phyloP scores from a whole-genome alignment of 139 green algal species.

The Volvox africanus region DNA sequence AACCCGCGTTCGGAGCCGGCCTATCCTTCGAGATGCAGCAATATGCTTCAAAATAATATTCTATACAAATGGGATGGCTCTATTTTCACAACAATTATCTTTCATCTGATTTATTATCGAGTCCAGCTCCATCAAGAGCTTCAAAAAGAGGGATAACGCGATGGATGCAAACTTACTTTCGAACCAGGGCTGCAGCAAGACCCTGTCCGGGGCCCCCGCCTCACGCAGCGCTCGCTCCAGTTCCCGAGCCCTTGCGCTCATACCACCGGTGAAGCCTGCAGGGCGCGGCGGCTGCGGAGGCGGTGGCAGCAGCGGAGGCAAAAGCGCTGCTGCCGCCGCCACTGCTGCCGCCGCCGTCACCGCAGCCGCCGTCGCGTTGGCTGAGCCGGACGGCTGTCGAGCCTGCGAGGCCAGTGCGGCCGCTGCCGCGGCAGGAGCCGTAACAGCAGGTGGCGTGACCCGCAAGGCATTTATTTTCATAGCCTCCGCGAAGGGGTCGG shows the following conservation, averaged over 20 bases:
- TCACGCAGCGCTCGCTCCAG: slow-evolving; percentile 1
- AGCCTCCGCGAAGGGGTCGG: slow-evolving; percentile 55
- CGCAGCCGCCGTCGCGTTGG: no score
- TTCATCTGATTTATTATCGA: no score
- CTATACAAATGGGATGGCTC: no score
- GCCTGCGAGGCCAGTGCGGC: background rate
- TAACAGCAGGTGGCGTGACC: background rate
- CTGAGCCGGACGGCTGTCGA: background rate
- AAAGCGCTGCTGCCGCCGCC: background rate
- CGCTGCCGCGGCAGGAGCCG: background rate
- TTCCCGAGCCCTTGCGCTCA: background rate
- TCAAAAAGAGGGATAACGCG: no score
- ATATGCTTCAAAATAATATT: no score
- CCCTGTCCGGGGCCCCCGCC: background rate
- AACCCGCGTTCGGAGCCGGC: no score
- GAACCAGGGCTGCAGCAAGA: background rate
- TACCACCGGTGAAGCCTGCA: background rate
- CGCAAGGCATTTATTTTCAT: slow-evolving; percentile 43
- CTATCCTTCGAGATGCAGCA: no score
- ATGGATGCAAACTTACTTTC: background rate
- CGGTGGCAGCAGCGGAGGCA: background rate
- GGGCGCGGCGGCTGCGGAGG: slow-evolving; percentile 15
- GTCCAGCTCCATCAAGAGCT: no score
- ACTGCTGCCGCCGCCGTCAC: background rate
- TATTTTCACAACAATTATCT: no score